These are phyloP conservation scores for Starmerella riodocensis DNA, from an alignment of 805 yeast genomes.

Conservation along the genomic window DNA sequence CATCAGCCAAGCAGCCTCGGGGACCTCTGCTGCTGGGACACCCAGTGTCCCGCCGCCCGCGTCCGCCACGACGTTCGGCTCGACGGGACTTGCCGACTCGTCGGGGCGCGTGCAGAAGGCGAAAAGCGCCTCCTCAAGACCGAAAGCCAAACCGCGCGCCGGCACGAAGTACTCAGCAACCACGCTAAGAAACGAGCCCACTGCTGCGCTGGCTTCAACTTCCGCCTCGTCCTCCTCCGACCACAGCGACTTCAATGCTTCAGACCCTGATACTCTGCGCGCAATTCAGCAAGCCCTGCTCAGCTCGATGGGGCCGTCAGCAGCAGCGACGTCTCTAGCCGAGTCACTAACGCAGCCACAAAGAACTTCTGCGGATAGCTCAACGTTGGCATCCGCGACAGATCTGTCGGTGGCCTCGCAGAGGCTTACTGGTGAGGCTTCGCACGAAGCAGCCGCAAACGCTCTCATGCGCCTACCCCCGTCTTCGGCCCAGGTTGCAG, in stretches of 20 bases:
- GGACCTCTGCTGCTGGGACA: neutral
- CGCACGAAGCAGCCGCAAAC: neutral
- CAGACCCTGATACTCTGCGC: slow-evolving; percentile 22
- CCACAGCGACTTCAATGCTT: slow-evolving; percentile 13
- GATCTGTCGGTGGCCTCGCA: neutral
- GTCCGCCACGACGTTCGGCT: neutral
- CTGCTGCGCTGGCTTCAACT: too few relatives aligned
- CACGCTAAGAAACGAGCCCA: too few relatives aligned
- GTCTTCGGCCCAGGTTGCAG: neutral
- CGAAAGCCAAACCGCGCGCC: neutral
- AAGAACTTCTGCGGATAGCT: neutral
- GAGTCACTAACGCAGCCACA: slow-evolving; percentile 7
- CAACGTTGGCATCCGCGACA: neutral
- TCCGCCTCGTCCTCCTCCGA: neutral
- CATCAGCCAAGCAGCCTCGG: neutral
- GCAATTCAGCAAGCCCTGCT: slow-evolving; percentile 23
- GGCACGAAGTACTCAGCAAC: too few relatives aligned
- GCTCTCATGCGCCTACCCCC: too few relatives aligned
- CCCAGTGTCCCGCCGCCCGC: neutral
- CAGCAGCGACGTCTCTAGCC: slow-evolving; percentile 12
- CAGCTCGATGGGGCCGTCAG: slow-evolving; percentile 15
- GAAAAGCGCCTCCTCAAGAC: neutral
- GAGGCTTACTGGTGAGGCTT: neutral
- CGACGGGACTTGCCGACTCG: neutral
- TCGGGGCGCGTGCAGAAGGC: neutral